Base-by-base conservation (phyloP, 208 protist species). In the Trypanosomatidae sp. region DNA sequence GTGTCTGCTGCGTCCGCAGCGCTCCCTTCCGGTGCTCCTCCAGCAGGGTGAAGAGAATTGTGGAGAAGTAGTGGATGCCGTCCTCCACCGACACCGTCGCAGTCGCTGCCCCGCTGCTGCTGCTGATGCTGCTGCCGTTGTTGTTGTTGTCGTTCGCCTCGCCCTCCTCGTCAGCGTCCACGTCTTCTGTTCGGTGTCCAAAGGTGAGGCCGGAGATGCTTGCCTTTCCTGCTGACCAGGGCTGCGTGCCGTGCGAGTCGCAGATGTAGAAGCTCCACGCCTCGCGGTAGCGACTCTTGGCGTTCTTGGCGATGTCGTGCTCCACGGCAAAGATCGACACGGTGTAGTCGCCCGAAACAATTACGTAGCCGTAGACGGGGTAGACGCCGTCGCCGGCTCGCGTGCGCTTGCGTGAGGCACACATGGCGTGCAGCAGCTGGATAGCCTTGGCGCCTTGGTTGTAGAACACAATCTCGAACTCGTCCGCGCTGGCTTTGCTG, bases 331-430 rank as follows among this genome's bases (percentile, higher is more conserved):
- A 94, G 60, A 97, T 86, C 28, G 90, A 95, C 1, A 97, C 79
- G 17, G 92, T 94, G 76, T 97, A 97, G 55, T 97, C 90, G 0
- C 92, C 92, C 7, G 92, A 95, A 0, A 94, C 92, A 74, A 97
- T 92, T 10, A 97, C 84, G 71, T 97, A 97, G 58, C 92, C 92
- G 68, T 91, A 94, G 1, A 90, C 82, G 0, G 87, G 83, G 28
- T 62, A 60, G 25, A 47, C 39, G 66, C 50, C 65, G 30, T 69
- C 74, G 52, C 64, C 62, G 58, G 69, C 30, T 13, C 60, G 53
- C 7, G 47, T 36, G 46, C 79, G 74, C 52, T 58, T 74, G 25
- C 72, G 68, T 0, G 67, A 25, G 53, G 64, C 59, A 74, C 90
- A 94, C 78, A 95, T 81, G n/a, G 79, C 71, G 66, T 82, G 70